Evolutionary conservation across 192 early-diverging fungal species (phyloP), one percentile per base, ranked within the genome.

Genomic region (Gigaspora rosea): DNA sequence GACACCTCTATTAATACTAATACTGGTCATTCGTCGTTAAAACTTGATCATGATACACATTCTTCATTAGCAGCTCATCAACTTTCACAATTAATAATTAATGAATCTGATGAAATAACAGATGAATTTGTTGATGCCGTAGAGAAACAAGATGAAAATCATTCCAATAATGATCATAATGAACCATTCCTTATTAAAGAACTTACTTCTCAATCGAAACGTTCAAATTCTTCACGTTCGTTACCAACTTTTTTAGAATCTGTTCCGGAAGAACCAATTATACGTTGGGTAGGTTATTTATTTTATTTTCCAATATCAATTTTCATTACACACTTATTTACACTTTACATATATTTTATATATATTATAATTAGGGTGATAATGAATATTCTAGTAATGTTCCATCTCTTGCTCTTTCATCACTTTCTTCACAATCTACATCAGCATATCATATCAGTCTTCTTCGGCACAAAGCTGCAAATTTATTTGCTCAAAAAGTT

Each of bases 401-500:
- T 9, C 51, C 62, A 20, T 76, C 74, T 5, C 51, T 65, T 51
- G 20, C 62, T 49, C 48, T 41, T 64, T 76, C 74, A 8, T 4
- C 32, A 2, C 18, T 18, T 27, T 18, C 58, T 22, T 35, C 74
- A 48, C 22, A 22, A 49, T 3, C 32, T 51, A 51, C 61, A 48
- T 35, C 74, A 36, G 7, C 59, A 47, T 64, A 33, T 50, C 57
- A 76, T 48, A 76, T 76, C 32, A 76, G 48, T 4, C 59, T 76
- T 32, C 6, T 22, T 52, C 46, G 74, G 13, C 27, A 46, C 51
- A 58, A 10, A 52, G 41, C 74, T 10, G 51, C 18, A n/a, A 56
- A 76, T 65, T 27, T 76, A 52, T 85, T 80, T 80, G 82, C 79
- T 18, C 64, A 79, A 0, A 79, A 82, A 52, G 85, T 84, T 27